Base-by-base conservation (phyloP, 2,329 filamentous ascomycete species). In the Raffaelea arxii region DNA sequence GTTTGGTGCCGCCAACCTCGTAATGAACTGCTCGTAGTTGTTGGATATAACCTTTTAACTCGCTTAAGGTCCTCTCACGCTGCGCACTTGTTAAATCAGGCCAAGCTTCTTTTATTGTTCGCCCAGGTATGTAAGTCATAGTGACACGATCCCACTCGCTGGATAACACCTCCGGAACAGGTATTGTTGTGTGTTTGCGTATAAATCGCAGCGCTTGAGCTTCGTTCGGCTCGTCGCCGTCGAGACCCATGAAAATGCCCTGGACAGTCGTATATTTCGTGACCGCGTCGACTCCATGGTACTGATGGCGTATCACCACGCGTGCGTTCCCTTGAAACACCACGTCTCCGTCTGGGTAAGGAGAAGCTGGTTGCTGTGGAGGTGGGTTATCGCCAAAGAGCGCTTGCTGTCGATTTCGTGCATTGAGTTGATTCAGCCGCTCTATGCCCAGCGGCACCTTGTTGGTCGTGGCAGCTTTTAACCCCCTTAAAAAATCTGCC, bases 61-160 rank as follows among this genome's bases (percentile, higher is more conserved):
- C 32, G 9, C 6, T 36, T 40, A 59, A 6, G 19, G 58, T 49
- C 10, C 18, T 36, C 2, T 48, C 41, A 12, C 32, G 4, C 39
- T 59, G 44, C 1, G 48, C 46, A 9, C 43, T 18, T 14, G 49
- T 48, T 0, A 57, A 51, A 0, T 22, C 25, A 1, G 51, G 49
- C 57, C 58, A 60, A 0, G 51, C 56, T 36, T 57, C 38, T 30
- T 53, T 21, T 19, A 58, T 44, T 18, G 56, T 55, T 12, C 58
- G 51, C 1, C 58, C 58, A 16, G 56, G 14, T 1, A 61, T 36
- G 16, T 54, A 55, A 36, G 55, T 48, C 58, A 57, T 54, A 4
- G 55, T 57, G 6, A 60, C 49, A 30, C 56, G 57, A 43, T 58
- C 56, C 53, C 49, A 60, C 2, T 54, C 55, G 19, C 55, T 57